Conservation (phyloP, 139 green algal species). For the Dunaliella primolecta region DNA sequence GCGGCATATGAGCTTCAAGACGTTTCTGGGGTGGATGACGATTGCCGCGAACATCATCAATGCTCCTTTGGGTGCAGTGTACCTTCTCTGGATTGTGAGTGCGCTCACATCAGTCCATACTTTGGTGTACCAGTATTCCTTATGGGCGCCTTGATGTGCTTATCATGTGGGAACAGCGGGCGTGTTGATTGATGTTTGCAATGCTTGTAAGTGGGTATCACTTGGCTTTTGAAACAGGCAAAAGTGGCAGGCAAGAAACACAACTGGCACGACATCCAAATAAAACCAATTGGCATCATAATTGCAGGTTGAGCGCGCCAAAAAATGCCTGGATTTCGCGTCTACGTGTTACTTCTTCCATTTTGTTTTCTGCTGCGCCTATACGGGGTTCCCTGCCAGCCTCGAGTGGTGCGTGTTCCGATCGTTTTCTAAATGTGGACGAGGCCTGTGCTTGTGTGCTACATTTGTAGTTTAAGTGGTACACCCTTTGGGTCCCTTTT, state of each 20-base stretch:
- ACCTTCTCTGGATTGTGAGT: slow-evolving; percentile 59
- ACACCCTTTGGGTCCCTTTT: neutral
- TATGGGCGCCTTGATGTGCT: no score
- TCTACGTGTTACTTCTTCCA: slow-evolving; percentile 84
- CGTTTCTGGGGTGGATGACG: slow-evolving; percentile 57
- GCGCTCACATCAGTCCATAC: neutral
- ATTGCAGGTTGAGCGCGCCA: slow-evolving; percentile 80
- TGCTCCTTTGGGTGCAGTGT: slow-evolving; percentile 43
- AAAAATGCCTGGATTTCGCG: slow-evolving; percentile 95
- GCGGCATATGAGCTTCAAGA: slow-evolving; percentile 39
- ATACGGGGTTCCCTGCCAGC: slow-evolving; percentile 60
- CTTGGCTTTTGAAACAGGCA: no score
- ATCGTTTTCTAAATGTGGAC: neutral
- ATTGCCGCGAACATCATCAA: slow-evolving; percentile 53
- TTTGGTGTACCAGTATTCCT: neutral
- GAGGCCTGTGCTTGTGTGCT: neutral
- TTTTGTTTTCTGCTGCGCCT: slow-evolving; percentile 49
- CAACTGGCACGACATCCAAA: no score
- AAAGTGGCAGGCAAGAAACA: no score
- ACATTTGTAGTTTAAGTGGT: no score
- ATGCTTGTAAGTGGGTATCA: no score
- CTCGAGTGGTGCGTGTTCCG: slow-evolving; percentile 63
- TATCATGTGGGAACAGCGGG: no score
- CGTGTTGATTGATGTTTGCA: no score
- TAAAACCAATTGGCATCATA: no score